Evolutionary conservation across 352 stramenopile species (phyloP), one percentile per base, ranked within the genome.

Genomic region (Globisporangium carolinianum): DNA sequence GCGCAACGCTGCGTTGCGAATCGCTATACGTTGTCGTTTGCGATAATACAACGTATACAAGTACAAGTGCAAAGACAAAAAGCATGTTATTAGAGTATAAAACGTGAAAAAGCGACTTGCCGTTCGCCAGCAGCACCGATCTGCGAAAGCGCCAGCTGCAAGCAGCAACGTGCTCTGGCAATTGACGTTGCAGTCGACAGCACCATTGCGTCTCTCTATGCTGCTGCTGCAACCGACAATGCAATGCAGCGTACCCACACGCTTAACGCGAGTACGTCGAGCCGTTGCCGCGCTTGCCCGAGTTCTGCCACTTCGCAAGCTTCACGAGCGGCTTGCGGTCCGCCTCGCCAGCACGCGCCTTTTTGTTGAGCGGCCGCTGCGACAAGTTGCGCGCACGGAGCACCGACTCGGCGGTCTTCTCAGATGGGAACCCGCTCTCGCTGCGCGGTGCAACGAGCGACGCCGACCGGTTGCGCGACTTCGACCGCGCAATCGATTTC

Each of bases 281-380:
- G 71, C 86, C 86, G 56, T 81, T 78, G 67, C 79, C 77, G 69
- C 83, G 82, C 76, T 96, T 96, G 79, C 86, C 86, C 61, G 83
- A 84, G 71, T 92, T 93, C 65, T 91, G 83, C 84, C 85, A 94
- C 71, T 93, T 93, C 67, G 83, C 82, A 35, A 96, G 72, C 72
- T 96, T 96, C 50, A 86, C 76, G 49, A 76, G 63, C 51, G 83
- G 68, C 73, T 86, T 80, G 53, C 86, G 79, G 72, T 96, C 86
- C 52, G 81, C 72, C 55, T 96, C 86, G 68, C 86, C 83, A 35
- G 80, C 80, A 47, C 79, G 79, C 17, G 83, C 86, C 69, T 87
- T 82, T 60, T 89, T 93, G 76, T 90, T 90, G 17, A 74, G 72
- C 66, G 82, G 76, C 48, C 85, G 85, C 76, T 96, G 73, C 35